Conservation (phyloP, 1,284 basidiomycete species). For the Athelia psychrophila region DNA sequence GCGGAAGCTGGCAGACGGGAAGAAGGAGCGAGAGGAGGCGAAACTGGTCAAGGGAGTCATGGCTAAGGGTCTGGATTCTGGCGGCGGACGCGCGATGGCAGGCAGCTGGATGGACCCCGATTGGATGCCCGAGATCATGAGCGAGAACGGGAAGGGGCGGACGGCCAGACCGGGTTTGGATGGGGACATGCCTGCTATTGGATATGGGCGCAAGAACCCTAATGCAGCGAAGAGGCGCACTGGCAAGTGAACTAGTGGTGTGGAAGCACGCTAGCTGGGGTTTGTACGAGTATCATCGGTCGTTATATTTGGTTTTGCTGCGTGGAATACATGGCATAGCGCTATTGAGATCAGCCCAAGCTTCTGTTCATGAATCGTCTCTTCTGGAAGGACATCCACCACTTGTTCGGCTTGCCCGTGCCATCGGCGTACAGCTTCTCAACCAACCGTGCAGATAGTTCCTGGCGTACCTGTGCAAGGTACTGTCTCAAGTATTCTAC, state of each 20-base stretch:
- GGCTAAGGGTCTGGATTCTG: constrained; percentile 25
- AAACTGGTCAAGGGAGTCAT: constrained; percentile 67
- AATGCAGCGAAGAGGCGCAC: constrained; percentile 65
- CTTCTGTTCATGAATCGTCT: constrained; percentile 93
- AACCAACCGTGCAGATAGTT: constrained; percentile 83
- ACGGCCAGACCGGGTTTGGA: constrained; percentile 50
- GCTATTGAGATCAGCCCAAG: constrained; percentile 50
- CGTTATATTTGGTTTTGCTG: constrained; percentile 8
- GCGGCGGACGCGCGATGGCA: constrained; percentile 47
- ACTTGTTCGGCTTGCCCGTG: constrained; percentile 92
- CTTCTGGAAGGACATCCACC: constrained; percentile 99
- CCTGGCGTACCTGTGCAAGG: constrained; percentile 90
- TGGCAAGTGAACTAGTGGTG: constrained; percentile 51
- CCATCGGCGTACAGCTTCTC: constrained; percentile 88
- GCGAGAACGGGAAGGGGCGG: constrained; percentile 70
- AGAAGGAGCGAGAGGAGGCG: constrained; percentile 76
- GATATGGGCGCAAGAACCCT: constrained; percentile 84
- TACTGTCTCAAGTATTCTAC: constrained; percentile 88
- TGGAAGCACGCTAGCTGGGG: constrained; percentile 1
- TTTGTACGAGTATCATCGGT: not conserved
- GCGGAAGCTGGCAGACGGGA: constrained; percentile 69
- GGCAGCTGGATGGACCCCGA: constrained; percentile 95
- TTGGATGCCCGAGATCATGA: constrained; percentile 86
- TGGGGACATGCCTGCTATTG: constrained; percentile 77
- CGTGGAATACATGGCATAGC: not conserved